phyloP scores from a whole-genome alignment of 805 yeast species.

The Wickerhamomyces queroliae region DNA sequence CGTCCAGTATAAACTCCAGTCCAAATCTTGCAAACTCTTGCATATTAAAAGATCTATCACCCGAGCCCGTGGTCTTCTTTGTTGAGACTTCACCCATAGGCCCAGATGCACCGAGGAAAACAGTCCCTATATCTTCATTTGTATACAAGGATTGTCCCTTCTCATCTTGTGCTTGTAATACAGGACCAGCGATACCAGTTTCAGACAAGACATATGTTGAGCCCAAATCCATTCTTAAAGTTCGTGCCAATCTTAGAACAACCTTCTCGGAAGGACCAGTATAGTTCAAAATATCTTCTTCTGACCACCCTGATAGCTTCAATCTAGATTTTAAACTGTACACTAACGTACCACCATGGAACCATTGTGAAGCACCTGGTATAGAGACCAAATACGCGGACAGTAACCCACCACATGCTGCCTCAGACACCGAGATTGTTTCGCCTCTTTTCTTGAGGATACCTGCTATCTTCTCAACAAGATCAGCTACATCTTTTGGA shows the following conservation, averaged over 20 bases:
- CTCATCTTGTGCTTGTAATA: constrained; percentile 31
- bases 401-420: constrained; percentile 85
- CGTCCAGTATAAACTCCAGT: constrained; percentile 50
- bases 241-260: constrained; percentile 71
- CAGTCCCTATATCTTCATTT: constrained; percentile 51
- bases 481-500: constrained; percentile 42
- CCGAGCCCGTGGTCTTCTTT: constrained; percentile 36
- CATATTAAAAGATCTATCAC: constrained; percentile 66
- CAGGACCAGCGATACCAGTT: constrained; percentile 86
- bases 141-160: constrained; percentile 18
- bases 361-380: constrained; percentile 81
- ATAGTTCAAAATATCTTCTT: constrained; percentile 60
- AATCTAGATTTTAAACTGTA: constrained; percentile 73
- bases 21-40: constrained; percentile 67
- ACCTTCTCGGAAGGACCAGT: constrained; percentile 81
- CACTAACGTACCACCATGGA: constrained; percentile 78
- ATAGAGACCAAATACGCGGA: constrained; percentile 77
- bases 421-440: constrained; percentile 78
- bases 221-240: constrained; percentile 73
- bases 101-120: constrained; percentile 65
- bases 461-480: constrained; percentile 54
- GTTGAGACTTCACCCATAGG: constrained; percentile 51
- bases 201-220: constrained; percentile 79
- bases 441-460: constrained; percentile 46
- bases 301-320: constrained; percentile 74